A percentile compares a stretch with the other conserved stretches of the same genome.
Evolutionary conservation across 2,329 filamentous ascomycete genomes (phyloP).

Genomic region (Ramularia endophylla): DNA sequence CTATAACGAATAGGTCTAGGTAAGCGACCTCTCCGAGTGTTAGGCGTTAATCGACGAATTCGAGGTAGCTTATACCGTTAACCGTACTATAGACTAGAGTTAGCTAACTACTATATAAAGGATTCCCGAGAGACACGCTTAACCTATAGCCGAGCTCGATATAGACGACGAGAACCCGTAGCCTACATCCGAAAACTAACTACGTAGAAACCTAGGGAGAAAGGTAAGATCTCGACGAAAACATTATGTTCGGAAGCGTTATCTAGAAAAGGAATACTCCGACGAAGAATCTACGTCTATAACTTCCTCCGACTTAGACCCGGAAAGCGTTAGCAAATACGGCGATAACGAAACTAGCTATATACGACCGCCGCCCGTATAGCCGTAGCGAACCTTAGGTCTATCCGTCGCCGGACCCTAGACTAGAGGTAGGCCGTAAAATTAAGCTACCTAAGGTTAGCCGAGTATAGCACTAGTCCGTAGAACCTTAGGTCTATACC

Average conservation of each 20-base stretch:
- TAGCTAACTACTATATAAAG: neutral
- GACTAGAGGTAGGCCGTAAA: neutral
- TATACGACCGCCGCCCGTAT: neutral
- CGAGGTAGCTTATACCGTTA: neutral
- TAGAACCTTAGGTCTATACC: neutral
- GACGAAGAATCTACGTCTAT: neutral
- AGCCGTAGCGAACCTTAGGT: neutral
- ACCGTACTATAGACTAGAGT: neutral
- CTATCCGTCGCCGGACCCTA: neutral
- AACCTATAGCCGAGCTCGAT: neutral
- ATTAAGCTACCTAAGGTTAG: neutral
- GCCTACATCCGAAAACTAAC: neutral
- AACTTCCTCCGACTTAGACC: neutral
- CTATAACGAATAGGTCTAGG: slow-evolving; percentile 2
- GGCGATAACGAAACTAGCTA: neutral
- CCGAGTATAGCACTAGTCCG: neutral
- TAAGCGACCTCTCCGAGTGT: neutral
- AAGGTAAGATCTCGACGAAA: neutral
- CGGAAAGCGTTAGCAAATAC: neutral
- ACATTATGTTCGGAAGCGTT: neutral
- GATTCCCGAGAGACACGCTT: neutral
- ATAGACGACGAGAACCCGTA: neutral
- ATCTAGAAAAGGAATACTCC: no score
- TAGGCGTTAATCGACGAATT: neutral
- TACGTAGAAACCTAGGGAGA: neutral